phyloP scores from a whole-genome alignment of 2,329 filamentous ascomycete species.

The Pseudocercospora ulei region DNA sequence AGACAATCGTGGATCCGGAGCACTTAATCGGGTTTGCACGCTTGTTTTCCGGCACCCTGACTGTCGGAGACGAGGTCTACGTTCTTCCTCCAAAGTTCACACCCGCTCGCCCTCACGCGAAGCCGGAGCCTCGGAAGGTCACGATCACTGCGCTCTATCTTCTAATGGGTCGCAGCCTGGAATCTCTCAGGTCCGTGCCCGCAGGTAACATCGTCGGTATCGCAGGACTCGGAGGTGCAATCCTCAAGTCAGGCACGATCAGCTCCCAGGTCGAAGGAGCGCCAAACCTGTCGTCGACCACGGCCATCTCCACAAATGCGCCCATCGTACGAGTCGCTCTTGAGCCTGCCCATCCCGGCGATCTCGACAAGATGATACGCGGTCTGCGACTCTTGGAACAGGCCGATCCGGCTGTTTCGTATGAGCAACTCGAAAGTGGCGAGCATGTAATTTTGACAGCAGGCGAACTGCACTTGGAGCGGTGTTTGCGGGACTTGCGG shows the following conservation, averaged over 20 bases:
- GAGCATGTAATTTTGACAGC: slow-evolving; percentile 93
- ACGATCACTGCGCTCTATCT: slow-evolving; percentile 83
- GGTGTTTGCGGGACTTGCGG: slow-evolving; percentile 83
- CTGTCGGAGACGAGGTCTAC: slow-evolving; percentile 81
- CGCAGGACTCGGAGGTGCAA: slow-evolving; percentile 77
- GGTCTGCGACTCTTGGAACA: slow-evolving; percentile 81
- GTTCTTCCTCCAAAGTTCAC: slow-evolving; percentile 90
- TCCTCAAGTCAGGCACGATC: slow-evolving; percentile 91
- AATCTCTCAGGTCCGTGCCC: slow-evolving; percentile 71
- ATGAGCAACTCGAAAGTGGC: slow-evolving; percentile 83
- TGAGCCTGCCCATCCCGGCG: slow-evolving; percentile 82
- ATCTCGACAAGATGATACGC: slow-evolving; percentile 88
- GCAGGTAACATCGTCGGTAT: slow-evolving; percentile 95
- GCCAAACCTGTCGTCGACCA: slow-evolving; percentile 81
- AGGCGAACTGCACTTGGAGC: slow-evolving; percentile 85
- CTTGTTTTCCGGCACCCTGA: slow-evolving; percentile 81
- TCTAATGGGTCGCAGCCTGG: slow-evolving; percentile 85
- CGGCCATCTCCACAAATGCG: slow-evolving; percentile 56
- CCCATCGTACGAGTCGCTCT: slow-evolving; percentile 92
- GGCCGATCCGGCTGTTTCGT: slow-evolving; percentile 90
- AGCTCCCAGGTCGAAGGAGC: slow-evolving; percentile 79
- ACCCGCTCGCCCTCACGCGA: slow-evolving; percentile 61
- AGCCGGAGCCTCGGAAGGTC: slow-evolving; percentile 68
- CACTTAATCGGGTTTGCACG: slow-evolving; percentile 90
- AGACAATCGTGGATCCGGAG: slow-evolving; percentile 60